phyloP scores from a whole-genome alignment of 225 moss, liverwort and hornwort genomes.

The Thuidium tamariscinum region DNA sequence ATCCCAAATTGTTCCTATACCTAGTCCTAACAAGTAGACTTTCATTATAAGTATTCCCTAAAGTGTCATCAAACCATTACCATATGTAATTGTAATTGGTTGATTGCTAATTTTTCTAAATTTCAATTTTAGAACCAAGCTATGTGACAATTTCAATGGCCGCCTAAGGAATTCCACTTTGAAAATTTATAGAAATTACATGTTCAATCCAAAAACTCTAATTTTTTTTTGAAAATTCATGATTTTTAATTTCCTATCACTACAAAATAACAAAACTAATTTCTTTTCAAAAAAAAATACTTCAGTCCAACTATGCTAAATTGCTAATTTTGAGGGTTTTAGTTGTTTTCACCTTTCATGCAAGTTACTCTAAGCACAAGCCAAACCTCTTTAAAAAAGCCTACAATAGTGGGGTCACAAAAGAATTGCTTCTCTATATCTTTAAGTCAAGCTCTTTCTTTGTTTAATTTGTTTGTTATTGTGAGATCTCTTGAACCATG shows the following conservation, averaged over 20 bases:
- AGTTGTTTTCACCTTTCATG: background rate
- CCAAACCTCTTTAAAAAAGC: background rate
- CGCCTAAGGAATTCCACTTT: rapidly evolving
- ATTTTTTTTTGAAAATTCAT: background rate
- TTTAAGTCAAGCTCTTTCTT: too few species aligned
- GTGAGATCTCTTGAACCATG: too few species aligned
- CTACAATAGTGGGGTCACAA: background rate
- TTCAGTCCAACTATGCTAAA: background rate
- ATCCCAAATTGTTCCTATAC: rapidly evolving
- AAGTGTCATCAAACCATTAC: rapidly evolving
- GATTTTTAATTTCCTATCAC: background rate
- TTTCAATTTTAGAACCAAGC: rapidly evolving
- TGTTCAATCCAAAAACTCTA: background rate
- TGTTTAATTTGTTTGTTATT: too few species aligned
- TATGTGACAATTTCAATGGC: rapidly evolving
- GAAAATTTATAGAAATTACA: background rate
- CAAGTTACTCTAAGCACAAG: background rate
- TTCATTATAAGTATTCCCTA: rapidly evolving
- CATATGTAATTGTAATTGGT: background rate
- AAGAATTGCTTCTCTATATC: background rate
- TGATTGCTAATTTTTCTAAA: rapidly evolving
- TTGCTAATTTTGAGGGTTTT: background rate
- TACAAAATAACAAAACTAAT: background rate
- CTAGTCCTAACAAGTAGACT: rapidly evolving
- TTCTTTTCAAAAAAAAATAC: too few species aligned